A percentile compares a stretch with the other conserved stretches of the same genome.
Conservation (phyloP, 2,329 filamentous ascomycete genomes). For the Phaeophleospora eucalypticola region DNA sequence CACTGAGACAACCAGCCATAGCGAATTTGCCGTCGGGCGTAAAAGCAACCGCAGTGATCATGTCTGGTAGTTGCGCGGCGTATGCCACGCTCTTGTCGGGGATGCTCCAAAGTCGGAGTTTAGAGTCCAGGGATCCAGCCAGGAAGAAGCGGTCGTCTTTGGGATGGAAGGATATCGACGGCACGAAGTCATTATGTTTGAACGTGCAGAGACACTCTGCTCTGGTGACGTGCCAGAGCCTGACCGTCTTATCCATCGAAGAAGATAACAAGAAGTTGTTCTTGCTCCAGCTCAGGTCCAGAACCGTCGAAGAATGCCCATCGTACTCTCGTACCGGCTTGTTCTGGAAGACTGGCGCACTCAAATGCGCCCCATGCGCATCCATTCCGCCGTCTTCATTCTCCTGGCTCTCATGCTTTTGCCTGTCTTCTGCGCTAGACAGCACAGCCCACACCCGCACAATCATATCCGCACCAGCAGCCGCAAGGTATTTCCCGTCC, state of each 20-base stretch:
- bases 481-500: constrained; percentile 85
- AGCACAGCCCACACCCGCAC: constrained; percentile 88
- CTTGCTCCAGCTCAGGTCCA: constrained; percentile 97
- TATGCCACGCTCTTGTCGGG: constrained; percentile 92
- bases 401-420: constrained; percentile 68
- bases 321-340: constrained; percentile 75
- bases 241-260: constrained; percentile 96
- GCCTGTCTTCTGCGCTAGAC: constrained; percentile 73
- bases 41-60: constrained; percentile 92
- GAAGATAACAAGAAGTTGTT: constrained; percentile 96
- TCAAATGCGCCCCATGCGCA: constrained; percentile 56
- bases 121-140: constrained; percentile 84
- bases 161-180: constrained; percentile 90
- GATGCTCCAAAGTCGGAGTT: constrained; percentile 90
- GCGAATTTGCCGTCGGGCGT: constrained; percentile 85
- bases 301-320: constrained; percentile 78
- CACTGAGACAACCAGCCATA: constrained; percentile 82
- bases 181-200: constrained; percentile 91
- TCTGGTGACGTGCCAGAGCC: constrained; percentile 85
- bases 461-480: constrained; percentile 82
- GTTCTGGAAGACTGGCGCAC: constrained; percentile 82
- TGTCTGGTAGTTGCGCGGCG: constrained; percentile 70
- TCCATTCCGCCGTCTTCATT: constrained; percentile 46
- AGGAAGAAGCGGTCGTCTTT: constrained; percentile 95
- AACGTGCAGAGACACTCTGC: constrained; percentile 87